Evolutionary conservation across 1,139 yeast genomes (phyloP).

Genomic region (Diutina scorzettiae): DNA sequence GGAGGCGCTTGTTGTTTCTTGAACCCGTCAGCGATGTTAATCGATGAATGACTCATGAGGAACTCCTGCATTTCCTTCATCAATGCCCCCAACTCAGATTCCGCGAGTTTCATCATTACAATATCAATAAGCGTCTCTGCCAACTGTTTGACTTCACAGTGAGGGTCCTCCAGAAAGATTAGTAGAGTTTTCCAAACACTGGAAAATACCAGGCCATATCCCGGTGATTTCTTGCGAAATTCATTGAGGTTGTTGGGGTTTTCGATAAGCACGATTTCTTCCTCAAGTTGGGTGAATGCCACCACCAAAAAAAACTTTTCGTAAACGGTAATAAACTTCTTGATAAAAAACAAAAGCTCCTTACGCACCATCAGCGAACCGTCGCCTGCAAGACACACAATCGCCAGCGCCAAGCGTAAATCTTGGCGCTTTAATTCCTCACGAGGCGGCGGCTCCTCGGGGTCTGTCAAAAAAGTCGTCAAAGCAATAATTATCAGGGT

Average conservation of each 20-base stretch:
- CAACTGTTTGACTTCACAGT: slow-evolving; percentile 60
- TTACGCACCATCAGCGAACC: slow-evolving; percentile 85
- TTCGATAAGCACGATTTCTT: slow-evolving; percentile 60
- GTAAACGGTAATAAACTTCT: slow-evolving; percentile 62
- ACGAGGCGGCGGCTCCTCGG: slow-evolving; percentile 14
- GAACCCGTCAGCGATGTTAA: slow-evolving; percentile 30
- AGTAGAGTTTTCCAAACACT: slow-evolving; percentile 82
- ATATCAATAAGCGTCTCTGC: slow-evolving; percentile 72
- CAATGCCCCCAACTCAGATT: slow-evolving; percentile 53
- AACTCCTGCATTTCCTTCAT: slow-evolving; percentile 58
- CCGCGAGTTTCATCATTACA: slow-evolving; percentile 52
- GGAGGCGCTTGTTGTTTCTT: slow-evolving; percentile 11
- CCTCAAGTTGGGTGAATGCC: slow-evolving; percentile 78
- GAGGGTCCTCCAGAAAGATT: slow-evolving; percentile 82
- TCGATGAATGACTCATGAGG: slow-evolving; percentile 39
- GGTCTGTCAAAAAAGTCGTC: slow-evolving; percentile 52
- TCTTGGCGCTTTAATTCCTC: slow-evolving; percentile 46
- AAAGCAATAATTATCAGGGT: slow-evolving; percentile 73
- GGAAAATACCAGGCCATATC: slow-evolving; percentile 79
- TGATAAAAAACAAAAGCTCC: slow-evolving; percentile 69
- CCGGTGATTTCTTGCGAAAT: slow-evolving; percentile 50
- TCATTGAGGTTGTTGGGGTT: slow-evolving; percentile 48
- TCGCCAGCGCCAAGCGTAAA: slow-evolving; percentile 36
- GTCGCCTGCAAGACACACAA: slow-evolving; percentile 50
- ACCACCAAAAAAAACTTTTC: slow-evolving; percentile 70